Percentiles rank a stretch among this genome's conserved stretches.
phyloP scores from a whole-genome alignment of 345 rosid species.

The Tarenaya hassleriana region DNA sequence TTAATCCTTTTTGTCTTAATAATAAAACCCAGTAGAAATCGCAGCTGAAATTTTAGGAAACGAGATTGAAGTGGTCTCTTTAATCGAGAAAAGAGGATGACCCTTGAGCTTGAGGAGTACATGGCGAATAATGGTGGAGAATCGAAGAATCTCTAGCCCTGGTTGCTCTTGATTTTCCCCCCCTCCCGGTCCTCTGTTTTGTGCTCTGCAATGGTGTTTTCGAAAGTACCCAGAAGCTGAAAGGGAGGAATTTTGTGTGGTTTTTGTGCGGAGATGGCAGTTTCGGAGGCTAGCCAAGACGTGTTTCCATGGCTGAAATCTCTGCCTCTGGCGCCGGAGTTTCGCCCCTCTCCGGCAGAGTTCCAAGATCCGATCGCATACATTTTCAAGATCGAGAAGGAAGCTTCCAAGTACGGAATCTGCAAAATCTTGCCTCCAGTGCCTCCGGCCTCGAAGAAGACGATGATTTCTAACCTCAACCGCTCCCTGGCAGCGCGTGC shows the following conservation, averaged over 20 bases:
- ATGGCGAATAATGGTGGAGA: constrained; percentile 10
- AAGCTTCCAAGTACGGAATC: constrained; percentile 89
- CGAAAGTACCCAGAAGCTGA: constrained; percentile 12
- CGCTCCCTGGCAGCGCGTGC: constrained; percentile 69
- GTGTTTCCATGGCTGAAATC: constrained; percentile 86
- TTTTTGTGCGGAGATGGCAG: constrained; percentile 32
- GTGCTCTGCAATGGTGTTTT: constrained; percentile 38
- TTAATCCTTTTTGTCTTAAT: constrained; percentile 19
- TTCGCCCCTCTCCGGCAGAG: constrained; percentile 72
- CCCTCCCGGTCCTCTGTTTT: constrained; percentile 20
- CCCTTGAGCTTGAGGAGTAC: constrained; percentile 12
- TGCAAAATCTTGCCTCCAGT: constrained; percentile 96
- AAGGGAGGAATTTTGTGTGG: not conserved
- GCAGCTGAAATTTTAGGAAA: constrained; percentile 25
- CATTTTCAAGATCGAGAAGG: constrained; percentile 93
- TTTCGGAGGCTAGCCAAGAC: constrained; percentile 51
- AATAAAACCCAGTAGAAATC: constrained; percentile 1
- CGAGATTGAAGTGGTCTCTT: constrained; percentile 27
- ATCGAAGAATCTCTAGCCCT: constrained; percentile 28
- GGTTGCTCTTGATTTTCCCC: not conserved
- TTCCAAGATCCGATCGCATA: constrained; percentile 99
- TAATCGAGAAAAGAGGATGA: constrained; percentile 20
- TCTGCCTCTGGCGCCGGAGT: constrained; percentile 89
- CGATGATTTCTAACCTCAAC: constrained; percentile 65
- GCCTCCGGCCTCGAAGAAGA: constrained; percentile 55